Base-by-base conservation (phyloP, 768 basidiomycete genomes). In the Phanerochaete carnosa region DNA sequence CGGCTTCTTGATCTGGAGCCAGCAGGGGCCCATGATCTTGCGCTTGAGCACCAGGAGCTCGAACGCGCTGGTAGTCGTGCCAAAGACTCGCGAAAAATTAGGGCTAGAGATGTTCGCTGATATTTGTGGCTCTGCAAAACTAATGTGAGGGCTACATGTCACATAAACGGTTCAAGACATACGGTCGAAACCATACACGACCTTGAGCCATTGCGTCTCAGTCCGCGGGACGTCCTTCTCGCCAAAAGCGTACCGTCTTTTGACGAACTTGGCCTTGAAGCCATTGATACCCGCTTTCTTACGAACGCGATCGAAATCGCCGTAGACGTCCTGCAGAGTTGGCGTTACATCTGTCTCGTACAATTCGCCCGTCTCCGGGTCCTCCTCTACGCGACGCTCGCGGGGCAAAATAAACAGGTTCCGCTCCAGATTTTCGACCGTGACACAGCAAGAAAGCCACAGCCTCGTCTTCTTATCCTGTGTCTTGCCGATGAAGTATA, bases 11-110 rank as follows among this genome's bases (percentile, higher is more conserved):
- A 99, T 83, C 58, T 88, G 82, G 47, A 99, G 77, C 97, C 97
- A 99, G 70, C 97, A 98, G 0, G 97, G 95, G 0, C 97, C 97
- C 95, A 98, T 98, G 59, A 98, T 97, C 76, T 95, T 97, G 32
- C 95, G 86, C 73, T 98, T 98, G 49, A 98, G 66, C 1, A 95
- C 95, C 22, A 99, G 83, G 11, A 94, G 77, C 71, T 98, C 97
- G 66, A 99, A 99, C 0, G 96, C 90, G 55, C 78, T 92, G 5
- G 95, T 96, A 65, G 87, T 95, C 2, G 95, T 90, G 13, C 97
- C 97, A 65, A 98, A 90, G 12, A 98, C 87, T 59, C 84, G 85
- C 33, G 86, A 80, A 70, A 98, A 95, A 54, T 92, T 95, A 9
- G 91, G 87, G 50, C 92, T 94, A 43, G 83, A 84, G 3, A 88